Evolutionary conservation across 106 monocot species (phyloP).

Genomic region (Dendrobium nobile): DNA sequence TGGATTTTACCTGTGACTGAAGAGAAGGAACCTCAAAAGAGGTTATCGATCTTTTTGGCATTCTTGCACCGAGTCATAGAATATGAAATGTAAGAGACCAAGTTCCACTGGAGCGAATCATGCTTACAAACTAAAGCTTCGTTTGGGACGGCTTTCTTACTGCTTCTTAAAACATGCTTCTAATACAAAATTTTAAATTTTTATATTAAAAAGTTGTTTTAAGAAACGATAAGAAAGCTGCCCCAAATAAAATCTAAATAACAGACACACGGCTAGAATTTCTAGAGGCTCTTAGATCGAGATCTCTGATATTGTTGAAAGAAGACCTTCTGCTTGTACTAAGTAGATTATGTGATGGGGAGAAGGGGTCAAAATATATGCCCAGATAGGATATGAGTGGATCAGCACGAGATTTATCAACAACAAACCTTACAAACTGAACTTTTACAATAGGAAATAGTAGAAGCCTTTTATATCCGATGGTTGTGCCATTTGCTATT

Average conservation of each 20-base stretch:
- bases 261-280: background rate
- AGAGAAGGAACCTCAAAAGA: background rate
- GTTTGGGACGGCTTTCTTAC: no score
- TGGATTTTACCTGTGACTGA: background rate
- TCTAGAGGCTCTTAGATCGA: background rate
- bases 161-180: no score
- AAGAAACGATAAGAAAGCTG: no score
- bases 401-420: slow-evolving; percentile 69
- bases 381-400: slow-evolving; percentile 78
- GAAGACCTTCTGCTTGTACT: slow-evolving; percentile 4
- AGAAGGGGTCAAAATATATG: slow-evolving; percentile 56
- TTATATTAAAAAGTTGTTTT: no score
- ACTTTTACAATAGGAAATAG: slow-evolving; percentile 36
- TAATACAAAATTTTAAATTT: no score
- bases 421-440: slow-evolving; percentile 45
- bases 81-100: background rate
- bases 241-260: background rate
- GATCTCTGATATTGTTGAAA: background rate
- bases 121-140: background rate
- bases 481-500: slow-evolving; percentile 54
- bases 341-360: slow-evolving; percentile 1
- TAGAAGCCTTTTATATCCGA: slow-evolving; percentile 83
- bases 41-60: background rate
- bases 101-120: background rate
- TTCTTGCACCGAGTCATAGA: background rate